Evolutionary conservation across 2,329 filamentous ascomycete genomes (phyloP).

Genomic region (Moelleriella libera): DNA sequence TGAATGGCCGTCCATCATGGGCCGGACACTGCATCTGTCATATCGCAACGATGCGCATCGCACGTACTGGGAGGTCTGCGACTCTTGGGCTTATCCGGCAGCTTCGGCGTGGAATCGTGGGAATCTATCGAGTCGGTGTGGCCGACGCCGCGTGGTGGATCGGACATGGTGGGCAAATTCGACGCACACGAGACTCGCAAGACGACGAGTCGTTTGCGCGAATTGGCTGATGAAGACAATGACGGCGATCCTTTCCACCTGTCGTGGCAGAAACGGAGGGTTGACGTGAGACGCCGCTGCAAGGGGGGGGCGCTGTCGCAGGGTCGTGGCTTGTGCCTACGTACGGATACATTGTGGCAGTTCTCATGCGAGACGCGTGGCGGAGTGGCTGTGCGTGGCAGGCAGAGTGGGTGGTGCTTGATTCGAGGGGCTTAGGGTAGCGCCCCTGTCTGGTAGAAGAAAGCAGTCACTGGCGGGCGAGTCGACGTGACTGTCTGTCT

Average conservation of each 20-base stretch:
- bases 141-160: slow-evolving; percentile 28
- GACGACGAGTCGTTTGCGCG: background rate
- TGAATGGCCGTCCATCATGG: slow-evolving; percentile 1
- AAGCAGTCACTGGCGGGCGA: no score
- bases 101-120: slow-evolving; percentile 35
- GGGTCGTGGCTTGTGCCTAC: slow-evolving; percentile 3
- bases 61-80: slow-evolving; percentile 74
- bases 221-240: background rate
- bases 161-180: slow-evolving; percentile 27
- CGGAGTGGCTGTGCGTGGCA: no score
- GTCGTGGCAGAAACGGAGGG: background rate
- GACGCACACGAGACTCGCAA: slow-evolving; percentile 1
- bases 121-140: slow-evolving; percentile 40
- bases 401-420: no score
- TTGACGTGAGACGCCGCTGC: slow-evolving; percentile 1
- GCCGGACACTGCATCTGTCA: background rate
- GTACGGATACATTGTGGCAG: background rate
- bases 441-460: no score
- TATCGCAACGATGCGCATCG: background rate
- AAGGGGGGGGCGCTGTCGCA: background rate
- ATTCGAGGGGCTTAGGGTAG: no score
- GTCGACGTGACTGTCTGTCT: no score
- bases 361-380: background rate
- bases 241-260: background rate
- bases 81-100: slow-evolving; percentile 72